Percentiles rank a stretch among this genome's conserved stretches.
These are phyloP conservation scores for Lipomyces spencermartinsiae DNA, from an alignment of 805 yeast species.

Conservation along the genomic window DNA sequence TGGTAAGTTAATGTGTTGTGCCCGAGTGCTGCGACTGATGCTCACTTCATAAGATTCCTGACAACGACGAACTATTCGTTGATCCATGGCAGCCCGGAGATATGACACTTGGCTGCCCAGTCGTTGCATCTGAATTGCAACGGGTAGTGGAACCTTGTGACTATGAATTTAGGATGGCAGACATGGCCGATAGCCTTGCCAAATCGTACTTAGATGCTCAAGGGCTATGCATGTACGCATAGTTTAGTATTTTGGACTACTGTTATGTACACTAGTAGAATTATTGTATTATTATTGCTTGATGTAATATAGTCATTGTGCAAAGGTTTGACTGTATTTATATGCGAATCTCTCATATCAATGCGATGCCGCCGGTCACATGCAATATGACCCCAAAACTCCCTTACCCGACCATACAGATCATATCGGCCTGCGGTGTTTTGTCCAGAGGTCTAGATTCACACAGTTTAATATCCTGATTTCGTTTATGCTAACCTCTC, in stretches of 20 bases:
- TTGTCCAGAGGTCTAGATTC: too few species aligned
- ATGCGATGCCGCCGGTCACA: too few species aligned
- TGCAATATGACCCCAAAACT: too few species aligned
- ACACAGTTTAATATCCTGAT: too few species aligned
- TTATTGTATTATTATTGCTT: neutral
- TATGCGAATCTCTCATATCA: too few species aligned
- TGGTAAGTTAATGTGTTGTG: constrained; percentile 18
- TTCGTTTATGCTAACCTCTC: too few species aligned
- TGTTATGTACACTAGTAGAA: neutral
- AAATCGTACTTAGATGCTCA: neutral
- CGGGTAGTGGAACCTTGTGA: constrained; percentile 5
- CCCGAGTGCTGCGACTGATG: neutral
- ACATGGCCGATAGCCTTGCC: neutral
- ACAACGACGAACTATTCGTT: constrained; percentile 20
- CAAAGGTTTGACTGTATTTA: neutral
- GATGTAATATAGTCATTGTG: neutral
- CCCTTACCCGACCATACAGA: too few species aligned
- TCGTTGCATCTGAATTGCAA: constrained; percentile 9
- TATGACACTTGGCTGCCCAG: constrained; percentile 19
- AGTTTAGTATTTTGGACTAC: neutral
- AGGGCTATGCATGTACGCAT: neutral
- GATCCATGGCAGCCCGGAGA: constrained; percentile 8
- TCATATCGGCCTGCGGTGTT: too few species aligned
- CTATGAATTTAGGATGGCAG: constrained; percentile 18
- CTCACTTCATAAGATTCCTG: constrained; percentile 6